Percentiles rank a stretch among this genome's conserved stretches.
Conservation (phyloP, 352 stramenopile genomes). For the Globisporangium barbulae region DNA sequence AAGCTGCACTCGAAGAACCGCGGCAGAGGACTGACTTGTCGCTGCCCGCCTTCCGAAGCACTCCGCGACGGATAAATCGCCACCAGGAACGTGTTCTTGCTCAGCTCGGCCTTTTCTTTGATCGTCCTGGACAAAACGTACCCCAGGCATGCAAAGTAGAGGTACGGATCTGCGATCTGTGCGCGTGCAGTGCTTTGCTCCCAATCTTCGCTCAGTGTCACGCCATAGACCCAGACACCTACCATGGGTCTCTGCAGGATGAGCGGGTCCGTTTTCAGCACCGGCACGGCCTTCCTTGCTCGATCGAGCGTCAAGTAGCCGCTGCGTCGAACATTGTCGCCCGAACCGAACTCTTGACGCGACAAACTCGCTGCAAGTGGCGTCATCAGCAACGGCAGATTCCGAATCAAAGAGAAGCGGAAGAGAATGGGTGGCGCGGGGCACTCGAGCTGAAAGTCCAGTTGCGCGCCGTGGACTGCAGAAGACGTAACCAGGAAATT, state of each 20-base stretch:
- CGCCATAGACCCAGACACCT: slow-evolving; percentile 70
- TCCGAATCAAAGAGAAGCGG: slow-evolving; percentile 58
- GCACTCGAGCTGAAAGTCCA: slow-evolving; percentile 51
- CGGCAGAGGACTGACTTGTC: slow-evolving; percentile 35
- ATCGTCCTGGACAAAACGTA: slow-evolving; percentile 51
- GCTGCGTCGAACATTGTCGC: slow-evolving; percentile 27
- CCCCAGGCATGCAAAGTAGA: slow-evolving; percentile 56
- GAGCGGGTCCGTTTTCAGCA: slow-evolving; percentile 71
- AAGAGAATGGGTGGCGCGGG: slow-evolving; percentile 33
- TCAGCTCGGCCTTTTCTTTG: slow-evolving; percentile 54
- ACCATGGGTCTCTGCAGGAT: slow-evolving; percentile 65
- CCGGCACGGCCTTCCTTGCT: slow-evolving; percentile 67
- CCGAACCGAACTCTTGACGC: slow-evolving; percentile 46
- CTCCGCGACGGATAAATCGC: slow-evolving; percentile 41
- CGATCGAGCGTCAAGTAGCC: slow-evolving; percentile 74
- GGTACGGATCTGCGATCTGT: slow-evolving; percentile 45
- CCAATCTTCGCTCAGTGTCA: slow-evolving; percentile 55
- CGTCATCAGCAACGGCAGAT: slow-evolving; percentile 73
- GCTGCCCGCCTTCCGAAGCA: slow-evolving; percentile 11
- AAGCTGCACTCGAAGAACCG: slow-evolving; percentile 73
- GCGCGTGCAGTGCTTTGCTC: slow-evolving; percentile 25
- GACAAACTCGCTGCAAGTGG: slow-evolving; percentile 59
- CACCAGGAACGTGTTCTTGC: slow-evolving; percentile 62
- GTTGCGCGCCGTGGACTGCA: slow-evolving; percentile 29
- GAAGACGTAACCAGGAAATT: slow-evolving; percentile 37